Evolutionary conservation across 352 stramenopile species (phyloP), one percentile per base, ranked within the genome.

Genomic region (Pythium phragmiticola): DNA sequence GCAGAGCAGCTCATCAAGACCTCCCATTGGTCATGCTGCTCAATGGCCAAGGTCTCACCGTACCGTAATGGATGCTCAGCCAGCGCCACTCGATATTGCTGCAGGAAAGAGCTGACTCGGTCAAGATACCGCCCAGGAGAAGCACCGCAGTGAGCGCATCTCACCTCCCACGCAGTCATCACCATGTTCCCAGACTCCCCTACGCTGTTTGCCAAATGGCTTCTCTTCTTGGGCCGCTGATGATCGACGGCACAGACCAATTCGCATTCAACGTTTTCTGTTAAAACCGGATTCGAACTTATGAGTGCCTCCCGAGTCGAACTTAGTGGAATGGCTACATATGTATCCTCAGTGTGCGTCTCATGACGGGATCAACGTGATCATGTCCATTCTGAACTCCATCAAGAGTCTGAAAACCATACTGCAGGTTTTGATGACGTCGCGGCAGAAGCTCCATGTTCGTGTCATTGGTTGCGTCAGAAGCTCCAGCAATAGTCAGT

Each of bases 61-160:
- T 41, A 89, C 80, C 77, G 76, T 12, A 91, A 59, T 14, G 82
- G 82, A 51, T 76, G 49, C 63, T 72, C 79, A 39, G 76, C 68
- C 47, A 91, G 56, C 23, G 72, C 82, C 41, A 74, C 54, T 77
- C 88, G 73, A 48, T 91, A 91, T 60, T 77, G 68, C 82, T 91
- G 48, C 28, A 19, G 23, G n/a, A 57, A 28, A 11, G 11, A 50
- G n/a, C 17, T 19, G 21, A 33, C 21, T 34, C 4, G 17, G 17
- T 36, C 8, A 46, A 19, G 13, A 46, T 46, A 46, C 16, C 5
- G 7, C 16, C 39, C 39, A 17, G 3, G 8, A 46, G 39, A 46
- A 14, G 16, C 13, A 19, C 13, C 1, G 13, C 39, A 46, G 39
- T 6, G 39, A 17, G 1, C 17, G 39, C 21, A 12, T n/a, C 39